phyloP scores from a whole-genome alignment of 805 yeast genomes.

The Candida argentea region DNA sequence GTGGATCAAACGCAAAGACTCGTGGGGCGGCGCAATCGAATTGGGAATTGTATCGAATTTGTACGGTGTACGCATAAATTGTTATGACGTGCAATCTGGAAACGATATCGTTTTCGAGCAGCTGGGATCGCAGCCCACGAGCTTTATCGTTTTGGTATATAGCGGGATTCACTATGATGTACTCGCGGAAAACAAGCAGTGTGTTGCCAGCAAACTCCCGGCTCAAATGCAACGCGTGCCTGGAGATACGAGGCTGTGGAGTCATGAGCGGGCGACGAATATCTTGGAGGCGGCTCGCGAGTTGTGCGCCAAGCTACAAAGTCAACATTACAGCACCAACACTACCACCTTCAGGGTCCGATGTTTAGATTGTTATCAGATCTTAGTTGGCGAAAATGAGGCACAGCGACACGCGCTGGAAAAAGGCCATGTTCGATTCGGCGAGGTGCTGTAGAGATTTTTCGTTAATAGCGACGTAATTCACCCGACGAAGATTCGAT shows the following conservation, averaged over 20 bases:
- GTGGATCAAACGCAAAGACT: slow-evolving; percentile 51
- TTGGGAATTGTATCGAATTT: slow-evolving; percentile 48
- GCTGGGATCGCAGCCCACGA: slow-evolving; percentile 22
- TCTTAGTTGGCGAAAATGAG: slow-evolving; percentile 52
- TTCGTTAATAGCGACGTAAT: too few species aligned
- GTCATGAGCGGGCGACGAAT: slow-evolving; percentile 18
- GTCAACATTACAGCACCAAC: slow-evolving; percentile 52
- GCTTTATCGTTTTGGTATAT: slow-evolving; percentile 47
- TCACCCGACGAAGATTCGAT: too few species aligned
- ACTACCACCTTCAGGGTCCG: slow-evolving; percentile 47
- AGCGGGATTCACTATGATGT: slow-evolving; percentile 71
- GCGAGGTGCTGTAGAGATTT: slow-evolving; percentile 32
- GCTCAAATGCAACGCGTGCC: slow-evolving; percentile 1
- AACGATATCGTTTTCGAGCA: slow-evolving; percentile 41
- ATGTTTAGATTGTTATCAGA: slow-evolving; percentile 45
- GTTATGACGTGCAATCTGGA: slow-evolving; percentile 57
- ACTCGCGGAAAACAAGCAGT: slow-evolving; percentile 14
- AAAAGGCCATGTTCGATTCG: slow-evolving; percentile 54
- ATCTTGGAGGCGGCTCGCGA: slow-evolving; percentile 27
- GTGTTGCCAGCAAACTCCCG: slow-evolving; percentile 1
- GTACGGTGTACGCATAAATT: slow-evolving; percentile 41
- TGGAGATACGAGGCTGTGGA: slow-evolving; percentile 34
- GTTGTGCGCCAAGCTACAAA: slow-evolving; percentile 37
- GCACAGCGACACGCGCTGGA: slow-evolving; percentile 54
- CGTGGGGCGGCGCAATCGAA: slow-evolving; percentile 86